phyloP scores from a whole-genome alignment of 164 flowering plant genomes.

The Aristolochia contorta region DNA sequence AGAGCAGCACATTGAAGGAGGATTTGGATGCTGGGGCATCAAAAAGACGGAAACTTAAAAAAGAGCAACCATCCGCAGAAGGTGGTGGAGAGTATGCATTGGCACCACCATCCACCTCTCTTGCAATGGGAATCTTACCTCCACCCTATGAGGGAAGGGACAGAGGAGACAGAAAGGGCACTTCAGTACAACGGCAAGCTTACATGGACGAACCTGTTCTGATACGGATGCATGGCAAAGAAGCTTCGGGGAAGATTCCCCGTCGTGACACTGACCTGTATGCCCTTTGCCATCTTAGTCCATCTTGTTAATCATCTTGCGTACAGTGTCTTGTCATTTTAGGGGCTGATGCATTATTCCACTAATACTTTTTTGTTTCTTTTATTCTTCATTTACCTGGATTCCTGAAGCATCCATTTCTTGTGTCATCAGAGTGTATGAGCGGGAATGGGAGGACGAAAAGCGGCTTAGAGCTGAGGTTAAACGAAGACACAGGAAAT shows the following conservation, averaged over 20 bases:
- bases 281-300: conserved; percentile 30
- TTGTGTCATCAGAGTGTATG: conserved; percentile 44
- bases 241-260: conserved; percentile 51
- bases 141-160: conserved; percentile 81
- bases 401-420: too few species aligned
- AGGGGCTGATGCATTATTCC: too few species aligned
- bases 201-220: conserved; percentile 64
- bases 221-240: conserved; percentile 75
- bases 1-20: conserved; percentile 55
- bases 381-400: too few species aligned
- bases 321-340: too few species aligned
- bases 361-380: too few species aligned
- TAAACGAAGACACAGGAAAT: conserved; percentile 71
- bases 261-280: conserved; percentile 89
- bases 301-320: not conserved
- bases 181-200: conserved; percentile 49
- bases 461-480: conserved; percentile 86
- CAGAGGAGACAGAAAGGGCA: conserved; percentile 67
- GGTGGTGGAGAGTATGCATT: conserved; percentile 59
- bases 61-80: conserved; percentile 65
- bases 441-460: conserved; percentile 97
- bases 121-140: conserved; percentile 41
- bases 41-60: conserved; percentile 81
- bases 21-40: conserved; percentile 62
- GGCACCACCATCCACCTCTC: conserved; percentile 42